Base-by-base conservation (phyloP, 1,284 basidiomycete genomes). In the Marasmius sp. region DNA sequence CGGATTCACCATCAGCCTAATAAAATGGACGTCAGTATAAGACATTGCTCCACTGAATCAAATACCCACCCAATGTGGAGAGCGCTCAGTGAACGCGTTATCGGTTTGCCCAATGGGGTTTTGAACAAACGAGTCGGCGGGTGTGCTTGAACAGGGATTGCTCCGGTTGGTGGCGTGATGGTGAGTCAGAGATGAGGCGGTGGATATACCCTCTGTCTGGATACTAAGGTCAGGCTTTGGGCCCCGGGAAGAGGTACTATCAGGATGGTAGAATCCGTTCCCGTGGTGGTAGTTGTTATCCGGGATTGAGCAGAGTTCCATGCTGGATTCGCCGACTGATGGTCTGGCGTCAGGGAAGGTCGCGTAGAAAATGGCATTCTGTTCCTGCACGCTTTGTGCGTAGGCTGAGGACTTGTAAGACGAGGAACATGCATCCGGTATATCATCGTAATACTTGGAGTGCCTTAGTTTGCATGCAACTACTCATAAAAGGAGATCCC, bases 311-410 rank as follows among this genome's bases (percentile, higher is more conserved):
- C 62, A 47, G n/a, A 38, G 58, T 51, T 37, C 59, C 49, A 57
- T 34, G 49, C 63, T 64, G 11, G 66, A 66, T 11, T 63, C 64
- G 45, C 66, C 57, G 22, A 69, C 64, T 14, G 68, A 65, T 10
- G 63, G 68, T 50, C 71, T 68, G 33, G 77, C 77, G 27, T 70
- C 69, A 37, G 80, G 80, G 62, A 82, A 82, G n/a, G 72, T 75
- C 2, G 69, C 67, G 62, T 77, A 81, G 65, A 81, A 82, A n/a
- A 67, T 62, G 22, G 77, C 75, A 61, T 81, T 79, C 16, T 73
- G 66, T 38, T 79, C 73, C 33, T 70, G 66, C 61, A 76, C 64
- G 59, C 72, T 76, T 57, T 74, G 72, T 1, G 69, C 72, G 53
- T 71, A 73, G 14, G 64, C 56, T 1, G 70, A 70, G 34, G 68